Conservation (phyloP, 225 moss, liverwort and hornwort genomes). For the Asterella californica region DNA sequence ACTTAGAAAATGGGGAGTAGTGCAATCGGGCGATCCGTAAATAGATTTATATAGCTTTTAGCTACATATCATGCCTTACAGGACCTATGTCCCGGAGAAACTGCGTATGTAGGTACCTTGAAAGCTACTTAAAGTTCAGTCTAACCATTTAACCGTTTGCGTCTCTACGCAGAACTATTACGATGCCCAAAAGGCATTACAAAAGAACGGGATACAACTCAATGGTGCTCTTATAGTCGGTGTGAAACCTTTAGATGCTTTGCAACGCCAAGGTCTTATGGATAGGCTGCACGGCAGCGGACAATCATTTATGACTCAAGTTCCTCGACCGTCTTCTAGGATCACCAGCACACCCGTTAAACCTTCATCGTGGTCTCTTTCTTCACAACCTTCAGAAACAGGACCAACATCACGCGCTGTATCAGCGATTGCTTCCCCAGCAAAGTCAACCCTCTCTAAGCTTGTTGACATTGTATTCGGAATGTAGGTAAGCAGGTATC, state of each 20-base stretch:
- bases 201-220: slow-evolving; percentile 83
- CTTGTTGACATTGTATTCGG: slow-evolving; percentile 92
- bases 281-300: slow-evolving; percentile 51
- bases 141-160: not conserved
- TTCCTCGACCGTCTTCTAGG: slow-evolving; percentile 51
- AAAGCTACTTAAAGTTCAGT: no score
- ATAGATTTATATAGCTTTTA: no score
- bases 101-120: not conserved
- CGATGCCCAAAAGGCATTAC: slow-evolving; percentile 87
- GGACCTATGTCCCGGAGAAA: not conserved
- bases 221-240: slow-evolving; percentile 92
- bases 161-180: slow-evolving; percentile 56
- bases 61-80: no score
- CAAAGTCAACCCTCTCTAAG: slow-evolving; percentile 84
- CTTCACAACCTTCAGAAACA: slow-evolving; percentile 48
- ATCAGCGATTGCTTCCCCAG: slow-evolving; percentile 77
- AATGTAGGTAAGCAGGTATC: slow-evolving; percentile 36
- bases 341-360: slow-evolving; percentile 39
- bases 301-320: slow-evolving; percentile 46
- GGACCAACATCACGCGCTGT: slow-evolving; percentile 48
- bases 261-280: slow-evolving; percentile 62
- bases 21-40: no score
- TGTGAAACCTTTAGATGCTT: slow-evolving; percentile 80
- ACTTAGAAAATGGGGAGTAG: no score
- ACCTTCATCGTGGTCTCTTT: slow-evolving; percentile 52